Conservation (phyloP, 441 rosid genomes). For the Manihot esculenta region DNA sequence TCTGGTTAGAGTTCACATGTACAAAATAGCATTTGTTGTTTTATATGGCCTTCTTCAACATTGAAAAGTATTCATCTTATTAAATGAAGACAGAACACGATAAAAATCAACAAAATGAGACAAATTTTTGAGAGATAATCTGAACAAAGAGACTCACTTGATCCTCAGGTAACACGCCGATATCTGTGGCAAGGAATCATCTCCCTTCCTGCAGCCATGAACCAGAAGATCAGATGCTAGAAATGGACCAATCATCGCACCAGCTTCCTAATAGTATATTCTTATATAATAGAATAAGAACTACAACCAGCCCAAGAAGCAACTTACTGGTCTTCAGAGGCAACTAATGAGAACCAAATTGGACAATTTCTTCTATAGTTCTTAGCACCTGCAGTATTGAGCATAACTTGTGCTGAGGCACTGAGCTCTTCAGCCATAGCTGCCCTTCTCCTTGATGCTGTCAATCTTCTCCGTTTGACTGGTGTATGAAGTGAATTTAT, state of each 20-base stretch:
- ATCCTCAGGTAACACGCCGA: conserved; percentile 68
- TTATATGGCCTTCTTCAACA: not conserved
- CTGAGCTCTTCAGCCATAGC: conserved; percentile 37
- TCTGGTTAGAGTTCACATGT: not conserved
- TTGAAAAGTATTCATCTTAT: not conserved
- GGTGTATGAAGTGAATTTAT: conserved; percentile 35
- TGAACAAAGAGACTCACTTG: conserved; percentile 50
- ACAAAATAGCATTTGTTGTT: not conserved
- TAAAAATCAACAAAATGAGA: not conserved
- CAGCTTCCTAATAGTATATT: not conserved
- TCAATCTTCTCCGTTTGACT: conserved; percentile 54
- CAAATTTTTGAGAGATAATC: conserved; percentile 7
- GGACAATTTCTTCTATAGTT: conserved; percentile 43
- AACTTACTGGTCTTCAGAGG: conserved; percentile 67
- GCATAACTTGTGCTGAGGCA: conserved; percentile 36
- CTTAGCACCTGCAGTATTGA: conserved; percentile 45
- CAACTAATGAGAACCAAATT: conserved; percentile 67
- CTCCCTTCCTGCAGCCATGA: conserved; percentile 56
- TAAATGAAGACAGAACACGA: conserved; percentile 1
- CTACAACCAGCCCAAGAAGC: not conserved
- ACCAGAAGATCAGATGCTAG: conserved; percentile 15
- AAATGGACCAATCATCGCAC: not conserved
- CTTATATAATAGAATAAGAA: not conserved
- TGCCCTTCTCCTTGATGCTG: conserved; percentile 40
- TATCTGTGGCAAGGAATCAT: conserved; percentile 63